Evolutionary conservation across 805 yeast genomes (phyloP).

Genomic region (Wickerhamiella alocasiicola): DNA sequence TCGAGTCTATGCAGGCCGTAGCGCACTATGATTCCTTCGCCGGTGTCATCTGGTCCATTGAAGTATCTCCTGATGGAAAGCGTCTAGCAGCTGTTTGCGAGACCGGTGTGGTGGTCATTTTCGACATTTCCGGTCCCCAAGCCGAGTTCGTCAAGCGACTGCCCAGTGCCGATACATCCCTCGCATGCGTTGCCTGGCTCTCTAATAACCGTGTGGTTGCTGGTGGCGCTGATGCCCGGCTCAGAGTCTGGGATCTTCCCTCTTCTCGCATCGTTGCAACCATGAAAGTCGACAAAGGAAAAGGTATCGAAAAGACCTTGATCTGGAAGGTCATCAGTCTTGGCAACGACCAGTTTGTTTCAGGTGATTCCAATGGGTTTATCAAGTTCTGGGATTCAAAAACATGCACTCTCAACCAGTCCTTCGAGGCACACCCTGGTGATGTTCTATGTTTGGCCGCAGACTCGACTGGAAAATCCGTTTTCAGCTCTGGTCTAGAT

Average conservation of each 20-base stretch:
- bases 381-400: constrained; percentile 86
- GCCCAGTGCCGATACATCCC: constrained; percentile 53
- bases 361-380: constrained; percentile 93
- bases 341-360: constrained; percentile 64
- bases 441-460: constrained; percentile 68
- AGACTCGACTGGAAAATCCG: constrained; percentile 45
- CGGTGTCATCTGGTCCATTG: constrained; percentile 86
- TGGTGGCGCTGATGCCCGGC: constrained; percentile 91
- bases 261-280: constrained; percentile 64
- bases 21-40: constrained; percentile 79
- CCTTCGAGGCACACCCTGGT: constrained; percentile 76
- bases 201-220: constrained; percentile 58
- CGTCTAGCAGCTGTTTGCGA: constrained; percentile 87
- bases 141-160: constrained; percentile 64
- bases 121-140: constrained; percentile 75
- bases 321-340: constrained; percentile 77
- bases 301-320: constrained; percentile 63
- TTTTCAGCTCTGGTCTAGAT: constrained; percentile 89
- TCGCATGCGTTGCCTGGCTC: constrained; percentile 68
- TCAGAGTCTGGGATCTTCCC: constrained; percentile 63
- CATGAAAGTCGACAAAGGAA: constrained; percentile 84
- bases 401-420: constrained; percentile 63
- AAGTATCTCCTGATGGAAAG: constrained; percentile 46
- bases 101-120: constrained; percentile 76
- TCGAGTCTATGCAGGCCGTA: constrained; percentile 56